A percentile compares a stretch with the other conserved stretches of the same genome.
phyloP scores from a whole-genome alignment of 352 stramenopile genomes.

The Pythium sukuiense region DNA sequence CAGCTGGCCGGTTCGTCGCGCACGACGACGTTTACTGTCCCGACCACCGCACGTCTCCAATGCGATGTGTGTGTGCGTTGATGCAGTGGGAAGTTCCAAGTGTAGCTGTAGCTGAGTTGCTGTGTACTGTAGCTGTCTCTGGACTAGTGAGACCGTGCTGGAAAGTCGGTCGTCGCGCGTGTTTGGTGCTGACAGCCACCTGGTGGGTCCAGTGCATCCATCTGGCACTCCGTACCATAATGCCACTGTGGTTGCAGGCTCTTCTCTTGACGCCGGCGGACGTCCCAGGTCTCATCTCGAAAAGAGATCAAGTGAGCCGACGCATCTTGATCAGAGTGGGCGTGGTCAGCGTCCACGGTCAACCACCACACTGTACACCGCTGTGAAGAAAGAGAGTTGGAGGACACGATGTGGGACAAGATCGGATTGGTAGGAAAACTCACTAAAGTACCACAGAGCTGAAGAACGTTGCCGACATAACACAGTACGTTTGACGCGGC shows the following conservation, averaged over 20 bases:
- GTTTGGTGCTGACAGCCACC: constrained; percentile 17
- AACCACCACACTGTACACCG: background rate
- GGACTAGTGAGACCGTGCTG: background rate
- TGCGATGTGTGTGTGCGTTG: constrained; percentile 1
- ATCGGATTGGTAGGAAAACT: background rate
- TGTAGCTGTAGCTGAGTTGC: background rate
- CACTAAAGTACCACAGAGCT: too few relatives aligned
- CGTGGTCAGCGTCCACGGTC: background rate
- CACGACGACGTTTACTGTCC: background rate
- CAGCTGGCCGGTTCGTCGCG: constrained; percentile 20
- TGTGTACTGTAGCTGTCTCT: background rate
- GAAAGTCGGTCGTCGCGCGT: background rate
- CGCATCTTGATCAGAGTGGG: constrained; percentile 5
- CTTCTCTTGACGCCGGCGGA: constrained; percentile 2
- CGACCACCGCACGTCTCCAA: background rate
- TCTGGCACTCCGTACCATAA: constrained; percentile 25
- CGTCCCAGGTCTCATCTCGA: constrained; percentile 5
- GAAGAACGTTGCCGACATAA: too few relatives aligned
- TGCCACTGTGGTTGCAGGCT: background rate
- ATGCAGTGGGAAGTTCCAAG: background rate
- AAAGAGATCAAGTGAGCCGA: background rate
- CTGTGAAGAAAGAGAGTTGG: too few relatives aligned
- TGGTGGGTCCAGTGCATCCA: constrained; percentile 32
- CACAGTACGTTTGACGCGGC: too few relatives aligned
- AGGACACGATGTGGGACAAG: too few relatives aligned